Conservation (phyloP, 176 grass and related monocot genomes). For the Chloris gayana region DNA sequence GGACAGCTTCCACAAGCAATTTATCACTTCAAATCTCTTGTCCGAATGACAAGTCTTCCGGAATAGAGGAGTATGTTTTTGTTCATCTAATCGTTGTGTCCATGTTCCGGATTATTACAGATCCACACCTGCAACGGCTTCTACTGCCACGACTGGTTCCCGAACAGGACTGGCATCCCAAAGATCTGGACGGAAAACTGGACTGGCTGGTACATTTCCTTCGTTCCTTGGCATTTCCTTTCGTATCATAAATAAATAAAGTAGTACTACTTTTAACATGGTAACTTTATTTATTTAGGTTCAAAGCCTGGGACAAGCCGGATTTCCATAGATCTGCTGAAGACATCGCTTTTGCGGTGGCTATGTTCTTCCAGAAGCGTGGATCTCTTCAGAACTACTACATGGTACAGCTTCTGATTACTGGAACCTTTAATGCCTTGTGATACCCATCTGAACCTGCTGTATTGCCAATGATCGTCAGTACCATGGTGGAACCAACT, state of each 20-base stretch:
- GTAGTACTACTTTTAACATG: not conserved
- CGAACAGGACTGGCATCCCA: conserved; percentile 58
- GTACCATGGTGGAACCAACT: conserved; percentile 95
- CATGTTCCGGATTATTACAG: not conserved
- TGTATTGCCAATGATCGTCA: conserved; percentile 5
- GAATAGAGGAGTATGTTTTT: no score
- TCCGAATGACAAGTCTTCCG: no score
- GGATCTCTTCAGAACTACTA: conserved; percentile 86
- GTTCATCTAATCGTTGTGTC: not conserved
- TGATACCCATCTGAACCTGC: not conserved
- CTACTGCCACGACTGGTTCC: conserved; percentile 66
- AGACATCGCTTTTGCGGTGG: conserved; percentile 71
- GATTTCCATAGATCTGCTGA: conserved; percentile 63
- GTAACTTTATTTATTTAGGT: conserved; percentile 34
- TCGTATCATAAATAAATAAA: not conserved
- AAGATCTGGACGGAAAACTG: conserved; percentile 98
- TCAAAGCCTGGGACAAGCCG: conserved; percentile 76
- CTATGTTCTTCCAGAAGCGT: conserved; percentile 78
- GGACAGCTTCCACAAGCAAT: no score
- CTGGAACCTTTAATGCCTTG: no score
- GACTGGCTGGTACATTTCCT: conserved; percentile 66
- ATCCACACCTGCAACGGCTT: conserved; percentile 91
- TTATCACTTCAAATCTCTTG: no score
- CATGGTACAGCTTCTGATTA: conserved; percentile 42
- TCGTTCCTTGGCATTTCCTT: not conserved